These are phyloP conservation scores for Saccharomycopsis lassenensis DNA, from an alignment of 805 yeast genomes.

Conservation along the genomic window DNA sequence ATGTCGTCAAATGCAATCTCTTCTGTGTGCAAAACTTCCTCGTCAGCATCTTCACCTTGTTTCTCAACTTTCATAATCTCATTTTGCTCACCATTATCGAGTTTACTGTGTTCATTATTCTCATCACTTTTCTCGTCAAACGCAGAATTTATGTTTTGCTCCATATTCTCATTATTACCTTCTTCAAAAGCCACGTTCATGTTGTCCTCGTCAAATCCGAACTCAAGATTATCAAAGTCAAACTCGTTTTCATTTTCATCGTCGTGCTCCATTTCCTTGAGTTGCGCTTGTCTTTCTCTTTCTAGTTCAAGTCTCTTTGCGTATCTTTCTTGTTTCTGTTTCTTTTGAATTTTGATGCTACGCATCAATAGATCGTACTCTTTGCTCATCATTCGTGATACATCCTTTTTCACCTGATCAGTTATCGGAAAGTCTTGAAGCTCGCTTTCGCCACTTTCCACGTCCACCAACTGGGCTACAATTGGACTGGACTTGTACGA, in stretches of 20 bases:
- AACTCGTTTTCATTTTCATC: constrained; percentile 10
- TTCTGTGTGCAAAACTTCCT: not conserved
- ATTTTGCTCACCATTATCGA: not conserved
- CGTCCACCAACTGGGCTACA: not conserved
- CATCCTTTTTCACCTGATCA: constrained; percentile 5
- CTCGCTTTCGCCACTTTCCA: not conserved
- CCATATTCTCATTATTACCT: not conserved
- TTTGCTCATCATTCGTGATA: constrained; percentile 4
- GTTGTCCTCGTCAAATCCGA: constrained; percentile 16
- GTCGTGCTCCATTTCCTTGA: not conserved
- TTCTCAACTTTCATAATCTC: not conserved
- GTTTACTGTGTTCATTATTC: too few relatives aligned
- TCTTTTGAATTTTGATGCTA: constrained; percentile 7
- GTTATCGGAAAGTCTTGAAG: constrained; percentile 5
- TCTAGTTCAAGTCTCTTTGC: constrained; percentile 3
- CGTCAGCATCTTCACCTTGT: not conserved
- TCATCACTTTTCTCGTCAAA: not conserved
- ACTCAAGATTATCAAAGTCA: constrained; percentile 17
- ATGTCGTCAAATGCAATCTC: not conserved
- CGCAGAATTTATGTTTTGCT: not conserved
- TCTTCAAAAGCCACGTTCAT: not conserved
- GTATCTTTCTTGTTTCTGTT: constrained; percentile 4
- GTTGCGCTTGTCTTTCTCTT: constrained; percentile 5
- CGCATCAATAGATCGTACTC: constrained; percentile 6
- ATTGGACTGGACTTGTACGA: constrained; percentile 7